A percentile compares a stretch with the other conserved stretches of the same genome.
These are phyloP conservation scores for Sugiyamaella paludigena DNA, from an alignment of 1,139 yeast genomes.

Conservation along the genomic window DNA sequence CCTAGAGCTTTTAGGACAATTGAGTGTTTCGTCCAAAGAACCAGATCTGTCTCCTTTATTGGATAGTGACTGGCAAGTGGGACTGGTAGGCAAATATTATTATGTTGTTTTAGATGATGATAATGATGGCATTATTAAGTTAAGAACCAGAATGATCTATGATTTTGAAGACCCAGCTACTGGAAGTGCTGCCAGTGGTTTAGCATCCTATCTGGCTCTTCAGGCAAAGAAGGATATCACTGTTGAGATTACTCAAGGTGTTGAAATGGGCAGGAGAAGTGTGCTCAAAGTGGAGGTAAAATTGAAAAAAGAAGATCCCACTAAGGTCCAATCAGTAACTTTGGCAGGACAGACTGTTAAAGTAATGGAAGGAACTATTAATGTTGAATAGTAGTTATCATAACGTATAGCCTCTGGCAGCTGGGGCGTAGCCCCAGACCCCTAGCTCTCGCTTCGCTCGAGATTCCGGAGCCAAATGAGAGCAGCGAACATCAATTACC, in stretches of 20 bases:
- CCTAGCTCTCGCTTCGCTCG: slow-evolving; percentile 3
- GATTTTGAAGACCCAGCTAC: slow-evolving; percentile 19
- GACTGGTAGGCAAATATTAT: slow-evolving; percentile 3
- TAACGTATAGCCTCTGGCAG: slow-evolving; percentile 1
- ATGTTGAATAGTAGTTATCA: no score
- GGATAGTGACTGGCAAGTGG: slow-evolving; percentile 4
- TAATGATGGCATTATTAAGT: neutral
- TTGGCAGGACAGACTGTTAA: slow-evolving; percentile 7
- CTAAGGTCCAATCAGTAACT: neutral
- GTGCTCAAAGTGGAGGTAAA: slow-evolving; percentile 6
- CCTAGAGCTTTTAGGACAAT: slow-evolving; percentile 9
- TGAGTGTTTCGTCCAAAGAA: neutral
- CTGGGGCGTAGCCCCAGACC: slow-evolving; percentile 3
- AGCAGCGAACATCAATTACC: neutral
- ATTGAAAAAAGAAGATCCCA: neutral
- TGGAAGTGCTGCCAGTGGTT: slow-evolving; percentile 17
- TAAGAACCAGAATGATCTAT: slow-evolving; percentile 17
- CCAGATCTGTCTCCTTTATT: slow-evolving; percentile 3
- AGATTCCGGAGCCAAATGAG: neutral
- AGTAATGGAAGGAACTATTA: slow-evolving; percentile 1
- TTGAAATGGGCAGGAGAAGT: slow-evolving; percentile 17
- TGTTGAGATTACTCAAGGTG: slow-evolving; percentile 16
- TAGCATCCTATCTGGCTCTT: slow-evolving; percentile 13
- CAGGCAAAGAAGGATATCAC: neutral
- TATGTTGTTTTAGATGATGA: slow-evolving; percentile 3